A percentile compares a stretch with the other conserved stretches of the same genome.
phyloP scores from a whole-genome alignment of 192 early-diverging fungal species.

The Mortierella antarctica region DNA sequence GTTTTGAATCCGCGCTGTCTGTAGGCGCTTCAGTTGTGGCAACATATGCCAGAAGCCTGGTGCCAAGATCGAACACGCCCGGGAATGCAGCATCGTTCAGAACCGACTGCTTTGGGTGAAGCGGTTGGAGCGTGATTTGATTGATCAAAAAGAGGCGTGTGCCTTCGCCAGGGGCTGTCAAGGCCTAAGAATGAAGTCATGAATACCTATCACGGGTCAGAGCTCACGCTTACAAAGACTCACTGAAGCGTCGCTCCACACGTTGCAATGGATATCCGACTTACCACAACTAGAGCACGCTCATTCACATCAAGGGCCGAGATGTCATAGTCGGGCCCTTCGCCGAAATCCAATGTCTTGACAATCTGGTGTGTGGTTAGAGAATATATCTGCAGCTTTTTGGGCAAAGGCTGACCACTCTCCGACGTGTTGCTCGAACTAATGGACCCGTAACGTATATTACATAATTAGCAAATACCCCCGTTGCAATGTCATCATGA shows the following conservation, averaged over 20 bases:
- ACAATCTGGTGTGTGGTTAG: constrained; percentile 63
- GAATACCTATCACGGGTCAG: too few species aligned
- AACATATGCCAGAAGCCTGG: constrained; percentile 77
- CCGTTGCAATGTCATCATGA: not conserved
- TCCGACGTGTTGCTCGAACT: constrained; percentile 19
- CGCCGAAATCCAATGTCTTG: constrained; percentile 58
- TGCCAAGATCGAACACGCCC: constrained; percentile 71
- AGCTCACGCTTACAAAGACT: too few species aligned
- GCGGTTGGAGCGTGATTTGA: constrained; percentile 53
- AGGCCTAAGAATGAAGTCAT: constrained; percentile 3
- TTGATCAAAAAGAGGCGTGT: constrained; percentile 64
- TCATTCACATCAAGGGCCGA: constrained; percentile 66
- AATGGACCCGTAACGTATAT: not conserved
- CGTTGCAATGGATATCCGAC: not conserved
- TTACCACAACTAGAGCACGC: constrained; percentile 73
- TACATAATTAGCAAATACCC: not conserved
- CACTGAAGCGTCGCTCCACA: not conserved
- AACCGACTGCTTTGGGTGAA: constrained; percentile 39
- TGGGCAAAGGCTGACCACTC: constrained; percentile 10
- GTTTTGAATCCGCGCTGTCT: constrained; percentile 65
- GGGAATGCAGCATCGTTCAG: constrained; percentile 65
- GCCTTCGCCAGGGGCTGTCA: constrained; percentile 40
- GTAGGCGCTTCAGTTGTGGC: constrained; percentile 61
- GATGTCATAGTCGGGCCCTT: constrained; percentile 53
- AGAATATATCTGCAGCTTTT: constrained; percentile 66